Conservation (phyloP, 2,329 filamentous ascomycete species). For the Aspergillus quadrilineatus region DNA sequence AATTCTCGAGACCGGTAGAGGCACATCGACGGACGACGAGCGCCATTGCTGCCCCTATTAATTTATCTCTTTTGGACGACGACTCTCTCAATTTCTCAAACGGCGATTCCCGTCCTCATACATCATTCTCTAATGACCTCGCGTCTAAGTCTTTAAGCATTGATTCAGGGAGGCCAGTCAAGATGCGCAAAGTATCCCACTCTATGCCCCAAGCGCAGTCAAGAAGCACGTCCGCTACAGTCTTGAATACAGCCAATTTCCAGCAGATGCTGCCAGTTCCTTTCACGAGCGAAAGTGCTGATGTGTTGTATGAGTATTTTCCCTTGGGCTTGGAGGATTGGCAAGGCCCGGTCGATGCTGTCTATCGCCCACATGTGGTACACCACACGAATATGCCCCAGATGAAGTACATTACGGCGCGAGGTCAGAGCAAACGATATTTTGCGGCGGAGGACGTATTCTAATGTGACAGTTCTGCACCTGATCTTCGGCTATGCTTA, state of each 20-base stretch:
- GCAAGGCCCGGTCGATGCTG: constrained; percentile 85
- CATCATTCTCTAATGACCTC: constrained; percentile 27
- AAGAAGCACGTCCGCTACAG: constrained; percentile 31
- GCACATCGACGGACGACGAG: constrained; percentile 37
- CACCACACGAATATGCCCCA: constrained; percentile 77
- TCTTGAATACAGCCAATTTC: constrained; percentile 36
- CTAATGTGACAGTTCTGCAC: constrained; percentile 14
- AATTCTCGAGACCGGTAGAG: constrained; percentile 45
- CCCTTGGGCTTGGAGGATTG: constrained; percentile 86
- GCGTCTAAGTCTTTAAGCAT: constrained; percentile 29
- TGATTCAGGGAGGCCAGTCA: constrained; percentile 38
- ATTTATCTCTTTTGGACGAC: constrained; percentile 57
- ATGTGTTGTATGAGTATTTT: constrained; percentile 92
- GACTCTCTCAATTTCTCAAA: constrained; percentile 50
- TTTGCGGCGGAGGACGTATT: constrained; percentile 62
- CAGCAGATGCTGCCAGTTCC: constrained; percentile 55
- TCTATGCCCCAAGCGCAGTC: constrained; percentile 29
- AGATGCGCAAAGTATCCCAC: constrained; percentile 40
- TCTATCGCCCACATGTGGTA: constrained; percentile 88
- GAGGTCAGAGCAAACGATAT: constrained; percentile 68
- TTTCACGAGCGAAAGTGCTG: constrained; percentile 65
- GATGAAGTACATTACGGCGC: constrained; percentile 66
- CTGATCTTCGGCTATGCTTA: background rate
- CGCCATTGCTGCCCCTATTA: constrained; percentile 49
- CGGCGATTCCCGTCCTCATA: constrained; percentile 20